Base-by-base conservation (phyloP, 2,329 filamentous ascomycete genomes). In the Aspergillus udagawae region DNA sequence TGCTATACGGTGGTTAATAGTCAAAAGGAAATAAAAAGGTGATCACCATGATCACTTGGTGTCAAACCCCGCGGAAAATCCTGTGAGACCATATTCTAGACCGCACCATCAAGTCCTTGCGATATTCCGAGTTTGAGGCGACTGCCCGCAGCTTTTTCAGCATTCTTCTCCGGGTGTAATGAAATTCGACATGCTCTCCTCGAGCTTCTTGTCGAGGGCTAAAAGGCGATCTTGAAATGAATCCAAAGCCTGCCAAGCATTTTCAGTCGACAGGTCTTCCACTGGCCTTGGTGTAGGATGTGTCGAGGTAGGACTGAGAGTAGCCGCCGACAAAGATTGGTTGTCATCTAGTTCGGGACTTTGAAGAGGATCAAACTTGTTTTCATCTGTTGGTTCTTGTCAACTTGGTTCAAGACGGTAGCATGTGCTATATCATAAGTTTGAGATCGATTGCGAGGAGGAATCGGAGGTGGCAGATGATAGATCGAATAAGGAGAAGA, bases 261-360 rank as follows among this genome's bases (percentile, higher is more conserved):
- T 52, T 27, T 55, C 52, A 21, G 35, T 48, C 27, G 50, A 14
- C 3, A 51, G 29, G 10, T 55, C 53, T 17, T 53, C 49, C 10
- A 56, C 44, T 28, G 57, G 54, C 56, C 57, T 58, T 29, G 59
- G 47, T 38, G 61, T 55, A 21, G 61, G 57, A 35, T 58, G 52
- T 27, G 56, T 53, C 21, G 58, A 53, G 27, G 21, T 48, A 17
- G 61, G 49, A 47, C 58, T 59, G 53, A 58, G 54, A 17, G 63
- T 60, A 17, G 55, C 53, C 10, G 64, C 20, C 21, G 44, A 56
- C 51, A 69, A 63, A 20, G 64, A 58, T 5, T 60, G 61, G 7
- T 56, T 57, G 29, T 71, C 68, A 50, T 68, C 65, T n/a, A 67
- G 59, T 38, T 69, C 63, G 14, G 66, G 58, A 52, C 69, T 65